Evolutionary conservation across 441 rosid genomes (phyloP).

Genomic region (Eugenia klotzschiana): DNA sequence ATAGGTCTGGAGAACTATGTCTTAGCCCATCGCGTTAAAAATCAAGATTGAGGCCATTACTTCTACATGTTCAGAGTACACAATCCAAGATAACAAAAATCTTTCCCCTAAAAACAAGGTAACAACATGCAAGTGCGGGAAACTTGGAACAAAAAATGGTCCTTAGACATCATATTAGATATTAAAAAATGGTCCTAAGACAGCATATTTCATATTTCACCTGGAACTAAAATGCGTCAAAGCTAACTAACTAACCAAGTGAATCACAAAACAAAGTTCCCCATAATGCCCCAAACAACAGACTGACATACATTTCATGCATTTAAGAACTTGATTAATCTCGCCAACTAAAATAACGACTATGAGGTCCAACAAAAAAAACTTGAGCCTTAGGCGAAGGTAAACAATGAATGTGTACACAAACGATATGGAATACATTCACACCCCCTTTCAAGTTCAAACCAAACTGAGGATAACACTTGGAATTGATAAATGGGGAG

Average conservation of each 20-base stretch:
- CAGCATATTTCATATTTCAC: not conserved
- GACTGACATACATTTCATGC: not conserved
- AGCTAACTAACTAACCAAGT: not conserved
- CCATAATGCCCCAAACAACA: not conserved
- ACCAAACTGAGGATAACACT: not conserved
- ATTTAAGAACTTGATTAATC: not conserved
- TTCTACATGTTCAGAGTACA: not conserved
- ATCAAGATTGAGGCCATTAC: not conserved
- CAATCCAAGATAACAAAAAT: not conserved
- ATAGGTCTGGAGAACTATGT: not conserved
- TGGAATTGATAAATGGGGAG: not conserved
- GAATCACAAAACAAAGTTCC: not conserved
- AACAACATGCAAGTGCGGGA: not conserved
- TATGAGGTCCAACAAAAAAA: not conserved
- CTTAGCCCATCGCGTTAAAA: not conserved
- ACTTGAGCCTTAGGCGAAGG: not conserved
- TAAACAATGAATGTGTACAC: not conserved
- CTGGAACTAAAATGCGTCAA: not conserved
- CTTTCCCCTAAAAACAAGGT: not conserved
- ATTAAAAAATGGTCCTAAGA: not conserved
- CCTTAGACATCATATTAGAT: not conserved
- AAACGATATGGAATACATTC: not conserved
- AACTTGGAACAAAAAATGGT: not conserved
- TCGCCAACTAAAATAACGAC: not conserved
- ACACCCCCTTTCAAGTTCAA: not conserved